Evolutionary conservation across 495 filamentous ascomycete genomes (phyloP).

Genomic region (Staphylotrichum longicolle): DNA sequence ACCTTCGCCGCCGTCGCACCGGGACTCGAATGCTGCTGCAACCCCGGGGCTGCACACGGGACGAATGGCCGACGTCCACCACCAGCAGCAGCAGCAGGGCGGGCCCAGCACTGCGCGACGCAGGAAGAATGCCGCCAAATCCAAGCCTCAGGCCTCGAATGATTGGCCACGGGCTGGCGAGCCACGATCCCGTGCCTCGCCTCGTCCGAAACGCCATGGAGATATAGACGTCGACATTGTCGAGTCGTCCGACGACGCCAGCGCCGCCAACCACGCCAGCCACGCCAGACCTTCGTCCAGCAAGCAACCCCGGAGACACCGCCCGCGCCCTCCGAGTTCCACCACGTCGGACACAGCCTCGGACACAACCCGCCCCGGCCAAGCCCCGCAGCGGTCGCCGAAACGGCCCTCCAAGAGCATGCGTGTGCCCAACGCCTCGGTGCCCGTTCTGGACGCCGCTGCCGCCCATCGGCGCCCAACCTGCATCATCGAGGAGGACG

Average conservation of each 20-base stretch:
- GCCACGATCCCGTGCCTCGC: constrained; percentile 41
- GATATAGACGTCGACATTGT: constrained; percentile 33
- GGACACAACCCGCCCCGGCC: constrained; percentile 20
- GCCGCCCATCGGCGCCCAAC: constrained; percentile 30
- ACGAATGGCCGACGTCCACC: constrained; percentile 45
- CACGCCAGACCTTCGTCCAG: not conserved
- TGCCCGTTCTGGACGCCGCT: constrained; percentile 26
- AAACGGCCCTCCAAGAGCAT: constrained; percentile 23
- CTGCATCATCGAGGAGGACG: constrained; percentile 29
- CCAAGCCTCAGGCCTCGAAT: constrained; percentile 34
- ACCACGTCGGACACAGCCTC: constrained; percentile 18
- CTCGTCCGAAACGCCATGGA: constrained; percentile 37
- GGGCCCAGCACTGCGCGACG: constrained; percentile 36
- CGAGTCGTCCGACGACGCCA: constrained; percentile 28
- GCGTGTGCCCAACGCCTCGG: constrained; percentile 33
- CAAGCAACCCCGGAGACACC: constrained; percentile 26
- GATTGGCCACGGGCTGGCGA: constrained; percentile 43
- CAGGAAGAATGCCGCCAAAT: constrained; percentile 37
- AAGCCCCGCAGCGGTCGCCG: constrained; percentile 13
- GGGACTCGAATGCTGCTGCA: constrained; percentile 17
- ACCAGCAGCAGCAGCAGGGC: constrained; percentile 28
- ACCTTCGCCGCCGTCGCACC: constrained; percentile 6
- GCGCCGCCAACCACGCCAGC: constrained; percentile 25
- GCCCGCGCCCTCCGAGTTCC: constrained; percentile 19
- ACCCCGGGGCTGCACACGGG: constrained; percentile 38